Base-by-base conservation (phyloP, 805 yeast genomes). In the Wickerhamiella shivajii region DNA sequence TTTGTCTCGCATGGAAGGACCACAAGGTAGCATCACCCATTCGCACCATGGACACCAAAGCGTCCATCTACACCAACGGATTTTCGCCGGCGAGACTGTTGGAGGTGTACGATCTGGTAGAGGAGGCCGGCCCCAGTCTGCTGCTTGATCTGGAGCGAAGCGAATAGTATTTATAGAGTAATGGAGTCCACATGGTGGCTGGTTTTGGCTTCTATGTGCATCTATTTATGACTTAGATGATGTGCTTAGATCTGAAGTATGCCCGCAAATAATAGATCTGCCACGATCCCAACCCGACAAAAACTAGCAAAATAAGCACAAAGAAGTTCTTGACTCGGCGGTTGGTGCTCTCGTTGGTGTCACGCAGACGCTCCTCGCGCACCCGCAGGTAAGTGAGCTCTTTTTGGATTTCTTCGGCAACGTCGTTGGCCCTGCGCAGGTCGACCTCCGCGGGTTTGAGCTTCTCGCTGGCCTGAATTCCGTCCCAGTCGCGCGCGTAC, bases 401-500 rank as follows among this genome's bases (percentile, higher is more conserved):
- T 40, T 61, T 63, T 39, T 66, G 67, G 48, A 90, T 69, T 62
- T 90, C 97, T 45, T 71, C 77, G 31, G 92, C 71, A 58, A 81
- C 58, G 53, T 79, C 94, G 56, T 83, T 87, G 38, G 87, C 67
- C 54, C 77, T 75, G 57, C 90, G 77, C 55, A 90, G 66, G 49
- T 81, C 92, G 37, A 85, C 74, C 59, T 90, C 98, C 32, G 77
- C 71, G 4, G 98, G 97, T 59, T 78, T 80, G 56, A 90, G 73
- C 55, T 83, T 81, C 57, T 90, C 97, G 28, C 78, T 70, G 29
- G 93, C 85, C 63, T 85, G 95, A 42, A 85, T 64, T 16, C 84
- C 81, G 53, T 84, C 83, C 96, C 97, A 90, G 61, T 90, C 97
- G 58, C 97, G 77, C 26, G 97, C 98, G 49, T 84, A 80, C 33